phyloP scores from a whole-genome alignment of 768 basidiomycete species.

The Fomitopsis pulvina region DNA sequence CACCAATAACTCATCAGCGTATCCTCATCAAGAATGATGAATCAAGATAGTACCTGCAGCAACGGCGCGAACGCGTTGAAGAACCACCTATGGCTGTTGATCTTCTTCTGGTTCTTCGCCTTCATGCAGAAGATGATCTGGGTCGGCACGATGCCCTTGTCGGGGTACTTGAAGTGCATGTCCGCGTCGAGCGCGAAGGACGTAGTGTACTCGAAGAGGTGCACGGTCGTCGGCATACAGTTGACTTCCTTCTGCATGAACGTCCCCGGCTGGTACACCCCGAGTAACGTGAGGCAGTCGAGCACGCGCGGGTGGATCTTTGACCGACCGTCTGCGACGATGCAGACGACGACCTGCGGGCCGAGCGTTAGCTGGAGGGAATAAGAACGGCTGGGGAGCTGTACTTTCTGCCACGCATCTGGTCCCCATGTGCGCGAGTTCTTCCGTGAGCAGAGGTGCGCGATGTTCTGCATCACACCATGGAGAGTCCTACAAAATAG shows the following conservation, averaged over 20 bases:
- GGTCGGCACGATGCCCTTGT: constrained; percentile 91
- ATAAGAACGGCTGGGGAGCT: neutral
- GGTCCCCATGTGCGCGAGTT: constrained; percentile 93
- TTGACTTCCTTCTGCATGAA: constrained; percentile 62
- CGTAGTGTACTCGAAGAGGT: constrained; percentile 83
- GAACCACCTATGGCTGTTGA: constrained; percentile 96
- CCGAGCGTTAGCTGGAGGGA: neutral
- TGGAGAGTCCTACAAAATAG: constrained; percentile 90
- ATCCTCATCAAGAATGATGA: no score
- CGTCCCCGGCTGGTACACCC: constrained; percentile 78
- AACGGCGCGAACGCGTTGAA: constrained; percentile 89
- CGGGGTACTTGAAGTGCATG: constrained; percentile 80
- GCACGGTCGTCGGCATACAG: constrained; percentile 64
- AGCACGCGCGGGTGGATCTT: constrained; percentile 80
- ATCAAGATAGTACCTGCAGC: constrained; percentile 75
- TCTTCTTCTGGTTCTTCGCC: constrained; percentile 95
- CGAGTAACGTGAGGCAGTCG: constrained; percentile 85
- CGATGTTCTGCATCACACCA: constrained; percentile 88
- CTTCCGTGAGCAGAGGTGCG: constrained; percentile 77
- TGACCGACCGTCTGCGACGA: constrained; percentile 83
- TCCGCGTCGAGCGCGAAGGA: constrained; percentile 75
- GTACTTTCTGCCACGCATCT: constrained; percentile 93
- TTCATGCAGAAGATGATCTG: constrained; percentile 90
- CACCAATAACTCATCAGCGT: no score
- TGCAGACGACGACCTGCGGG: constrained; percentile 81